A percentile compares a stretch with the other conserved stretches of the same genome.
Conservation (phyloP, 768 basidiomycete species). For the Galerina marginata region DNA sequence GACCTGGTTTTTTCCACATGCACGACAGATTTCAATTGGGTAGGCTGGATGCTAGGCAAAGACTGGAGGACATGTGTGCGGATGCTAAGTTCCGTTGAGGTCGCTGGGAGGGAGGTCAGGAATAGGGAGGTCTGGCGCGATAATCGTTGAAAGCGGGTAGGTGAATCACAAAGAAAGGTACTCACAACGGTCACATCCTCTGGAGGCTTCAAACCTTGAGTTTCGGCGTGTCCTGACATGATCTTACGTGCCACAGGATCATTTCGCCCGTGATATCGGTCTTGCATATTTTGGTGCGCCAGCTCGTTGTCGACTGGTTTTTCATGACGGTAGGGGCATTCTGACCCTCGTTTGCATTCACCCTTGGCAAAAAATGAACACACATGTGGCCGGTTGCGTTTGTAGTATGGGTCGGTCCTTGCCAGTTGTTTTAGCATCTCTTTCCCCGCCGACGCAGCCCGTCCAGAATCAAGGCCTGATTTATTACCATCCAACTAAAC, state of each 20-base stretch:
- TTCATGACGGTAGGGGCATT: constrained; percentile 97
- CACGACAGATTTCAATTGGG: constrained; percentile 81
- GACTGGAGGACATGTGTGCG: constrained; percentile 75
- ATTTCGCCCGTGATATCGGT: constrained; percentile 90
- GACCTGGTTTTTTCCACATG: constrained; percentile 83
- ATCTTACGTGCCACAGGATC: constrained; percentile 97
- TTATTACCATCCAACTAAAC: constrained; percentile 72
- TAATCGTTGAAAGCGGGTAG: neutral
- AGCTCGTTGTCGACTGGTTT: constrained; percentile 82
- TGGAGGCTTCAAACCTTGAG: constrained; percentile 85
- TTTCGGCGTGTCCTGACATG: constrained; percentile 76
- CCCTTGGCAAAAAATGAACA: constrained; percentile 98
- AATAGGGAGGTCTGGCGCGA: constrained; percentile 79
- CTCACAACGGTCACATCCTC: constrained; percentile 87
- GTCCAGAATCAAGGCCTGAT: constrained; percentile 63
- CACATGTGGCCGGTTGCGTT: constrained; percentile 91
- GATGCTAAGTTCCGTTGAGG: constrained; percentile 74
- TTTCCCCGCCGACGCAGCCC: constrained; percentile 81
- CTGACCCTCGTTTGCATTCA: constrained; percentile 87
- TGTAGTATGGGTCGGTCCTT: constrained; percentile 95
- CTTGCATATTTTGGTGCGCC: constrained; percentile 91
- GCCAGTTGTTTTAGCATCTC: constrained; percentile 97
- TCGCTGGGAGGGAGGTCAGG: constrained; percentile 72
- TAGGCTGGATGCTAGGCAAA: constrained; percentile 64
- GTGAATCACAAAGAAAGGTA: constrained; percentile 17